Base-by-base conservation (phyloP, 805 yeast species). In the Teunomyces cretensis region DNA sequence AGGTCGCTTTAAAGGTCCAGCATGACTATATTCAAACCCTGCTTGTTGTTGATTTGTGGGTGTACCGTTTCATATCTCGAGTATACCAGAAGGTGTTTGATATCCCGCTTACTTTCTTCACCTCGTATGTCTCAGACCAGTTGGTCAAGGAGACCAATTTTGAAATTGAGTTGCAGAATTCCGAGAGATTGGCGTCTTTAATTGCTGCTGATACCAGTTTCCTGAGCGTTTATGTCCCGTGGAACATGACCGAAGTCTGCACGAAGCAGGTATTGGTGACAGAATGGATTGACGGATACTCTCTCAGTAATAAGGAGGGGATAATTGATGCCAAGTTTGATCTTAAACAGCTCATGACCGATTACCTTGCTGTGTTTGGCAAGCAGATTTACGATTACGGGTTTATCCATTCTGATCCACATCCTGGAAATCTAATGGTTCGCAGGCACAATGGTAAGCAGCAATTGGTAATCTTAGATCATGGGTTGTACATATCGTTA, bases 201-300 rank as follows among this genome's bases (percentile, higher is more conserved):
- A 67, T 84, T n/a, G 57, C 54, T 2, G 43, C 50, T 2, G 88
- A 84, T 52, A 43, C 60, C 1, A 64, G 67, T 15, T 56, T 55
- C 12, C 42, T 47, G n/a, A 68, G 70, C 26, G 73, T 83, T 4
- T 75, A 83, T 55, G 70, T 86, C 12, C 95, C 94, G 2, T 53
- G 61, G 37, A 69, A 72, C 14, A 8, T 39, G 5, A 17, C 7
- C 9, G 16, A 26, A 11, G n/a, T 39, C 12, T 12, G 15, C 15
- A 30, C 40, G 12, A 55, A 60, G 33, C 75, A 80, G 40, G 80
- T 86, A 2, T 60, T 86, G 36, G 74, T 81, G 9, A 75, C 82
- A 19, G 94, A 87, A 61, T 87, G 91, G 90, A 82, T 86, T 39
- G 86, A 86, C 30, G 94, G 91, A 19, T 76, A 78, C 13, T 62